phyloP scores from a whole-genome alignment of 2,329 filamentous ascomycete species.

The Colletotrichum noveboracense region DNA sequence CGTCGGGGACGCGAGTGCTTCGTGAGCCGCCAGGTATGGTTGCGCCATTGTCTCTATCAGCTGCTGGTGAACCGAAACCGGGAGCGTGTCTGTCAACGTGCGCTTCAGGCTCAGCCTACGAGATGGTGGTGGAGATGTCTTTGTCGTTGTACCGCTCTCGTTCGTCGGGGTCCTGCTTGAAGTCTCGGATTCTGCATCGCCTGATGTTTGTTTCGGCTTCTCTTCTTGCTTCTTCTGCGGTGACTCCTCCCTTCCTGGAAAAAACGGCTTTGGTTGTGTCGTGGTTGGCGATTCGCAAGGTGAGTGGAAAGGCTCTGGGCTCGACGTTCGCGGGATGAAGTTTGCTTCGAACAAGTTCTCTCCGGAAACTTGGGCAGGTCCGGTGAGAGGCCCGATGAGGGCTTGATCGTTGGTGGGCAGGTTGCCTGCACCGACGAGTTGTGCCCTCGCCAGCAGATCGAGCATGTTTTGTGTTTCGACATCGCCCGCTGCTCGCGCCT shows the following conservation, averaged over 20 bases:
- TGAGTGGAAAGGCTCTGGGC: slow-evolving; percentile 50
- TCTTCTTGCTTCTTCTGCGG: background rate
- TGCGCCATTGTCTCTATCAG: slow-evolving; percentile 85
- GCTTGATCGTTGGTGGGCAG: slow-evolving; percentile 53
- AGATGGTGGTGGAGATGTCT: slow-evolving; percentile 60
- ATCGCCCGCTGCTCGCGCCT: slow-evolving; percentile 83
- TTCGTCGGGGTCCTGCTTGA: slow-evolving; percentile 62
- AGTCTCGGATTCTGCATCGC: slow-evolving; percentile 45
- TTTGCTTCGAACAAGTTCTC: slow-evolving; percentile 86
- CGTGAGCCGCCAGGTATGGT: slow-evolving; percentile 71
- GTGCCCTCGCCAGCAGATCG: slow-evolving; percentile 82
- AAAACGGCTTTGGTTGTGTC: background rate
- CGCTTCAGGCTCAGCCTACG: slow-evolving; percentile 76
- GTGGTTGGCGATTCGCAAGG: slow-evolving; percentile 38
- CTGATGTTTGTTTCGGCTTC: slow-evolving; percentile 23
- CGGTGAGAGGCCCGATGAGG: slow-evolving; percentile 70
- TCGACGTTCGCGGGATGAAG: slow-evolving; percentile 65
- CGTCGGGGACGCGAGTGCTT: slow-evolving; percentile 48
- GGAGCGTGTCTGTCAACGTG: slow-evolving; percentile 84
- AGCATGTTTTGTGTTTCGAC: slow-evolving; percentile 89
- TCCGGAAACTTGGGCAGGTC: slow-evolving; percentile 74
- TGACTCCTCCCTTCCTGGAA: slow-evolving; percentile 8
- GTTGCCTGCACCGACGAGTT: slow-evolving; percentile 75
- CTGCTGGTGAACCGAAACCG: slow-evolving; percentile 78
- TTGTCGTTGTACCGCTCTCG: slow-evolving; percentile 57